These are phyloP conservation scores for Dactylellina haptotyla DNA, from an alignment of 2,329 filamentous ascomycete genomes.

Conservation along the genomic window DNA sequence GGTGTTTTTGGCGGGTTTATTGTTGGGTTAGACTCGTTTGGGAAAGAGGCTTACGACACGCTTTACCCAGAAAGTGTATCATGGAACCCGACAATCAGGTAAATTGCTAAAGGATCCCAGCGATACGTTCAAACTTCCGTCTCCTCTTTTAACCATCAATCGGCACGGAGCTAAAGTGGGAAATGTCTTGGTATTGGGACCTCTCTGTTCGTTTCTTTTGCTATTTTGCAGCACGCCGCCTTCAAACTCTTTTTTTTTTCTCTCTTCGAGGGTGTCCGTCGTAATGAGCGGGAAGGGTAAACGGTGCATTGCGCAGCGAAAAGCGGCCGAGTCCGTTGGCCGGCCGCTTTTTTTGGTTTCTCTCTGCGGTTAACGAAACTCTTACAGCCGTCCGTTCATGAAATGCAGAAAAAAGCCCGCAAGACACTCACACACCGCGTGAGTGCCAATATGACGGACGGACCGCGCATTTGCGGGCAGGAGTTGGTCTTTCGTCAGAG, in stretches of 20 bases:
- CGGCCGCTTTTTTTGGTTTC: slow-evolving; percentile 28
- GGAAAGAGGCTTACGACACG: slow-evolving; percentile 46
- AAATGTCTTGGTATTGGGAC: slow-evolving; percentile 38
- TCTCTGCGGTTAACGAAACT: slow-evolving; percentile 49
- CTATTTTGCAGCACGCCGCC: slow-evolving; percentile 8
- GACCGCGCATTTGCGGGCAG: slow-evolving; percentile 26
- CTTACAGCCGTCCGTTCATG: slow-evolving; percentile 7
- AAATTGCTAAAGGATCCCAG: slow-evolving; percentile 49
- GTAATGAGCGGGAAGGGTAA: slow-evolving; percentile 23
- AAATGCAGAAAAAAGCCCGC: slow-evolving; percentile 17
- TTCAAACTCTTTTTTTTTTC: slow-evolving; percentile 15
- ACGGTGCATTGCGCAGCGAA: slow-evolving; percentile 33
- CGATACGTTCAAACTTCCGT: slow-evolving; percentile 46
- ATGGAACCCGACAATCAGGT: slow-evolving; percentile 49
- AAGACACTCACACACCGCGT: slow-evolving; percentile 16
- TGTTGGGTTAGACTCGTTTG: slow-evolving; percentile 27
- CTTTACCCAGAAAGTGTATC: slow-evolving; percentile 30
- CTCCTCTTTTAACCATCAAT: slow-evolving; percentile 44
- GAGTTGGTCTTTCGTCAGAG: slow-evolving; percentile 16
- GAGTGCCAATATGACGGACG: slow-evolving; percentile 38
- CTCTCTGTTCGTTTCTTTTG: slow-evolving; percentile 3
- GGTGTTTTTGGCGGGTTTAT: slow-evolving; percentile 13
- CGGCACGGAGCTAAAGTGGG: slow-evolving; percentile 31
- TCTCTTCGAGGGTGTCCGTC: slow-evolving; percentile 11
- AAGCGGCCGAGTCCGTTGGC: slow-evolving; percentile 39